A percentile compares a stretch with the other conserved stretches of the same genome.
Conservation (phyloP, 164 flowering plant species). For the Paratinospora sagittata region DNA sequence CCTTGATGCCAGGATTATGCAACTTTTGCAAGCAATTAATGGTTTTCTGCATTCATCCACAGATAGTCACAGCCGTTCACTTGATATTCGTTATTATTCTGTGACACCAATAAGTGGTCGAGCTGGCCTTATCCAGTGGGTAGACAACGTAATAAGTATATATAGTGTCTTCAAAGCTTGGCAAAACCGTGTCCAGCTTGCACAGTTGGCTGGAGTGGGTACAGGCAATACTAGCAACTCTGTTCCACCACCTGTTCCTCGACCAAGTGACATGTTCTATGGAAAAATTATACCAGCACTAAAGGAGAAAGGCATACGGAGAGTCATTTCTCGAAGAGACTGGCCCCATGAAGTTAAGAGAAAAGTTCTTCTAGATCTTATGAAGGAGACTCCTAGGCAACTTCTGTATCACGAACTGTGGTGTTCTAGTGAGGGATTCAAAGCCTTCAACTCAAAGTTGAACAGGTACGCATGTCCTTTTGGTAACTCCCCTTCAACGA, state of each 20-base stretch:
- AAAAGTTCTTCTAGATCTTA: slow-evolving; percentile 87
- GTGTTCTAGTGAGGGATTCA: slow-evolving; percentile 98
- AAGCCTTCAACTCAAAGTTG: slow-evolving; percentile 80
- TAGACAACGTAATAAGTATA: slow-evolving; percentile 84
- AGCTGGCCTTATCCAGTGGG: slow-evolving; percentile 99
- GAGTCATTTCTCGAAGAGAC: slow-evolving; percentile 93
- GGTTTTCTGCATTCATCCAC: slow-evolving; percentile 60
- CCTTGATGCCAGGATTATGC: slow-evolving; percentile 99
- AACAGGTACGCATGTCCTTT: slow-evolving; percentile 46
- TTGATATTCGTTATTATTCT: slow-evolving; percentile 80
- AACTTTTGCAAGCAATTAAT: slow-evolving; percentile 85
- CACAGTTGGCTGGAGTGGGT: slow-evolving; percentile 49
- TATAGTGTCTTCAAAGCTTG: slow-evolving; percentile 90
- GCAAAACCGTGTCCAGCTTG: slow-evolving; percentile 71
- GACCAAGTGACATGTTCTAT: slow-evolving; percentile 98
- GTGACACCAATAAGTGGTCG: slow-evolving; percentile 98
- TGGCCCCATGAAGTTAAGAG: slow-evolving; percentile 99
- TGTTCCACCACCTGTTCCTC: slow-evolving; percentile 71
- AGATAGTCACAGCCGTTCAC: slow-evolving; percentile 38
- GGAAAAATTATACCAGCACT: slow-evolving; percentile 98
- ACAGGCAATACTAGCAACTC: slow-evolving; percentile 42
- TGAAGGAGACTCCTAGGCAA: slow-evolving; percentile 86
- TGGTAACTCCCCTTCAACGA: no score
- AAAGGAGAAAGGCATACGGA: slow-evolving; percentile 94
- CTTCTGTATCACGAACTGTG: slow-evolving; percentile 94